Evolutionary conservation across 2,329 filamentous ascomycete genomes (phyloP).

Genomic region (Teratosphaeria epicoccoides): DNA sequence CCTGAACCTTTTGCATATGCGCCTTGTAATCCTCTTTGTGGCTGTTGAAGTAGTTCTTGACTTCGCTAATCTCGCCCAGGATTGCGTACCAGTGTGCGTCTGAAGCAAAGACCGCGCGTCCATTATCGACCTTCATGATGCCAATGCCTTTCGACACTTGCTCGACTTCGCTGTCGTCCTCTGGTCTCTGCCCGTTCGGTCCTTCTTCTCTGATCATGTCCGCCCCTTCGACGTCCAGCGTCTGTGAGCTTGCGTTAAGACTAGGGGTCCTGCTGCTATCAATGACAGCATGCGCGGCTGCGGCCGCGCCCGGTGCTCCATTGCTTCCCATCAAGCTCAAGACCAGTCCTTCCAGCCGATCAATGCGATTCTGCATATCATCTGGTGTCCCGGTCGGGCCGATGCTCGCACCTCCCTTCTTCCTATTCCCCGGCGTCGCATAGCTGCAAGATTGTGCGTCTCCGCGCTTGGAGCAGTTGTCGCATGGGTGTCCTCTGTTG

Average conservation of each 20-base stretch:
- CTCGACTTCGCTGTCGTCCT: conserved; percentile 54
- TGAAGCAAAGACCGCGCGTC: conserved; percentile 38
- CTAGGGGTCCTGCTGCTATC: conserved; percentile 31
- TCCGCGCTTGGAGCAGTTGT: conserved; percentile 85
- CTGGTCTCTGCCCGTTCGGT: conserved; percentile 22
- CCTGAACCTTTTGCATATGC: conserved; percentile 65
- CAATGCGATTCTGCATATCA: conserved; percentile 98
- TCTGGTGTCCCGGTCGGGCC: conserved; percentile 52
- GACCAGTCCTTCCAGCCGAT: conserved; percentile 84
- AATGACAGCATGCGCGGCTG: conserved; percentile 48
- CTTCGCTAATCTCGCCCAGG: conserved; percentile 65
- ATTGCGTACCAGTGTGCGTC: conserved; percentile 45
- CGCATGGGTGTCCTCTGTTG: conserved; percentile 81
- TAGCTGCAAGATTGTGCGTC: conserved; percentile 77
- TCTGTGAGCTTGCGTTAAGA: conserved; percentile 29
- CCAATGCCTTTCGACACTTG: conserved; percentile 41
- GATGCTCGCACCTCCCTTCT: conserved; percentile 45
- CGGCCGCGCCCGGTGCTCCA: conserved; percentile 42
- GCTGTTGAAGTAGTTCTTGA: conserved; percentile 76
- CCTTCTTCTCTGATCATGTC: conserved; percentile 42
- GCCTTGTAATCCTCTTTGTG: conserved; percentile 85
- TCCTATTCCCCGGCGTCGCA: conserved; percentile 56
- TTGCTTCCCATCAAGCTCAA: conserved; percentile 75
- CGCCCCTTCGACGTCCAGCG: conserved; percentile 46
- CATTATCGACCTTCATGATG: conserved; percentile 44